Percentiles rank a stretch among this genome's conserved stretches.
These are phyloP conservation scores for Saccharomyces hybrid DNA, from an alignment of 1,139 yeast species.

Conservation along the genomic window DNA sequence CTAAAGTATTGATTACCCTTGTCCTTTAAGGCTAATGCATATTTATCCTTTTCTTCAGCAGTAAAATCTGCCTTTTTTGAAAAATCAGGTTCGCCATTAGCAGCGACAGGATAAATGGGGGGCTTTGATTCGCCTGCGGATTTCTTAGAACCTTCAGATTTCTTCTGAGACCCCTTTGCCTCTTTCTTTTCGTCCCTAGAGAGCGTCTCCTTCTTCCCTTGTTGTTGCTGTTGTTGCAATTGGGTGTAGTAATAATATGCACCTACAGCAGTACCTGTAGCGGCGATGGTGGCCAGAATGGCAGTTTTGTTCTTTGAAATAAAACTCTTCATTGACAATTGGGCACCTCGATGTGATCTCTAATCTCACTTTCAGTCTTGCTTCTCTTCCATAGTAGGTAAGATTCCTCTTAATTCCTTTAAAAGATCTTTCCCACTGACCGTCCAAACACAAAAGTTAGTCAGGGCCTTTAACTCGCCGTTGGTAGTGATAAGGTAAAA, in stretches of 20 bases:
- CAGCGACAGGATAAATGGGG: slow-evolving; percentile 39
- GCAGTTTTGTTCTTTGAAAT: slow-evolving; percentile 53
- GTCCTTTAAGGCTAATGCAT: slow-evolving; percentile 75
- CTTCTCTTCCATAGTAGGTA: neutral
- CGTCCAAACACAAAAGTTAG: neutral
- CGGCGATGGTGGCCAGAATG: slow-evolving; percentile 53
- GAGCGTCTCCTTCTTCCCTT: slow-evolving; percentile 29
- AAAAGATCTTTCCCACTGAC: neutral
- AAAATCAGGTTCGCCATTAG: slow-evolving; percentile 50
- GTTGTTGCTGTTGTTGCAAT: slow-evolving; percentile 21
- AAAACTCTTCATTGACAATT: slow-evolving; percentile 32
- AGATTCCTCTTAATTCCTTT: neutral
- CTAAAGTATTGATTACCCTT: slow-evolving; percentile 82
- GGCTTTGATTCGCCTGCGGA: slow-evolving; percentile 31
- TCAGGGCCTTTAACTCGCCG: neutral
- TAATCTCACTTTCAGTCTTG: neutral
- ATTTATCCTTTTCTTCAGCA: slow-evolving; percentile 50
- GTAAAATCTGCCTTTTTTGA: slow-evolving; percentile 29
- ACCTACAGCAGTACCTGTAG: slow-evolving; percentile 56
- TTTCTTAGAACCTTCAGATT: neutral
- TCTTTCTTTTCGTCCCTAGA: slow-evolving; percentile 38
- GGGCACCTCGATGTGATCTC: neutral
- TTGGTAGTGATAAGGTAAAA: neutral
- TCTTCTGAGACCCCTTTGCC: slow-evolving; percentile 13
- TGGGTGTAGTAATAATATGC: slow-evolving; percentile 43